Percentiles rank a stretch among this genome's conserved stretches.
These are phyloP conservation scores for Actinidia polygama DNA, from an alignment of 179 eudicot species.

Conservation along the genomic window DNA sequence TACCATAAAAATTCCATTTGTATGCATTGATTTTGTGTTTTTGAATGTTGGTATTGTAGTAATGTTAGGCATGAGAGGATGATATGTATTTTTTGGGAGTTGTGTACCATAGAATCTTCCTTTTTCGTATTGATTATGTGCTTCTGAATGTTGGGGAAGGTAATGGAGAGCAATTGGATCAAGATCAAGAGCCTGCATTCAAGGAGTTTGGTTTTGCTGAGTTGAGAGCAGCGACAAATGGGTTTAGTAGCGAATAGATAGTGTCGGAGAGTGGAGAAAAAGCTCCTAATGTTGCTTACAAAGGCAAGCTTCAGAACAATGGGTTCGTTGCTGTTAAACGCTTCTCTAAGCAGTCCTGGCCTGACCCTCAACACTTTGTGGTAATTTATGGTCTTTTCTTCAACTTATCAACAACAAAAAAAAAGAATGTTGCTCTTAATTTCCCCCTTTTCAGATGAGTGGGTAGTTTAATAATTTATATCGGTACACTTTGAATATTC, in stretches of 20 bases:
- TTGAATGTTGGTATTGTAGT: not conserved
- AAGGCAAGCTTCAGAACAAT: slow-evolving; percentile 67
- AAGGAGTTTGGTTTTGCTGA: slow-evolving; percentile 70
- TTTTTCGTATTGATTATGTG: slow-evolving; percentile 4
- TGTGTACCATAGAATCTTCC: slow-evolving; percentile 14
- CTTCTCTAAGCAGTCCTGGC: slow-evolving; percentile 92
- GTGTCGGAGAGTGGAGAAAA: slow-evolving; percentile 95
- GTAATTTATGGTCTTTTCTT: slow-evolving; percentile 31
- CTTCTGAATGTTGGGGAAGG: slow-evolving; percentile 35
- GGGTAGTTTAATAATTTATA: too few relatives aligned
- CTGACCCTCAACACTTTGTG: slow-evolving; percentile 88
- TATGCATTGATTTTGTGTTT: not conserved
- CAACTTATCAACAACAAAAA: too few relatives aligned
- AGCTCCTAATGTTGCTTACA: slow-evolving; percentile 92
- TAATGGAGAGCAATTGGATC: slow-evolving; percentile 63
- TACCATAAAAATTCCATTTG: not conserved
- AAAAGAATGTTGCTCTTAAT: too few relatives aligned
- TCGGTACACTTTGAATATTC: not conserved
- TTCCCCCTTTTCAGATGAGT: too few relatives aligned
- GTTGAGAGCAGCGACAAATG: slow-evolving; percentile 79
- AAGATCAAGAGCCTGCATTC: slow-evolving; percentile 65
- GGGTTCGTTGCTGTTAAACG: slow-evolving; percentile 77
- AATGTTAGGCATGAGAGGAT: too few relatives aligned
- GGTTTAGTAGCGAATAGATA: slow-evolving; percentile 74
- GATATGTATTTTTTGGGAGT: not conserved